Base-by-base conservation (phyloP, 768 basidiomycete species). In the Hericium erinaceus region DNA sequence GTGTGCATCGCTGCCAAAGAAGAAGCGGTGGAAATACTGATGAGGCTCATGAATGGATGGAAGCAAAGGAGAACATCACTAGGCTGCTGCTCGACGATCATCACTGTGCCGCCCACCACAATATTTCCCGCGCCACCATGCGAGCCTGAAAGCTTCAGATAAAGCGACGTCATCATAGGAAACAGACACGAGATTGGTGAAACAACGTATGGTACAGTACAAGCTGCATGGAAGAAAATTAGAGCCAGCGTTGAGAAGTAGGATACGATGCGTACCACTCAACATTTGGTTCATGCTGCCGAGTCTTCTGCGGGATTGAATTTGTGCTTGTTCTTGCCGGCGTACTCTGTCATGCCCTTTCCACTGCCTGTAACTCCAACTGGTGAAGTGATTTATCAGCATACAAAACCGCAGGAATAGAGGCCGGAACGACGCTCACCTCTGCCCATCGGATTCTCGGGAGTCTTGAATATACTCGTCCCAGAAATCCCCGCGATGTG, bases 401-500 rank as follows among this genome's bases (percentile, higher is more conserved):
- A 24, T 48, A 38, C 41, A 41, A 50, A 54, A 38, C 0, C 37
- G 18, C 11, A 53, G 11, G 55, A 60, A 18, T 57, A 56, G 37
- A 68, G 70, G 44, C 16, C 61, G 64, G 2, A 33, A 70, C 57
- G 49, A 58, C 58, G 68, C 80, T 48, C 64, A 89, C 92, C 92
- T 79, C 77, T 81, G 24, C 92, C 93, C 18, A 91, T 68, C 11
- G 92, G 92, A 67, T 94, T 93, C 63, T 93, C 92, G 12, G 93
- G 93, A 4, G 91, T 95, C 74, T 92, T 92, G 78, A 95, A 95
- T 62, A 94, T 94, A 65, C 90, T 93, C 61, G 87, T 92, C 26
- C 93, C 93, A 33, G 87, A 73, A 38, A 92, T 80, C 24, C 92
- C 92, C 28, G 92, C 92, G 58, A 95, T 94, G 68, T 88, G 84